Evolutionary conservation across 2,329 filamentous ascomycete genomes (phyloP).

Genomic region (Magnaporthiopsis rhizophila): DNA sequence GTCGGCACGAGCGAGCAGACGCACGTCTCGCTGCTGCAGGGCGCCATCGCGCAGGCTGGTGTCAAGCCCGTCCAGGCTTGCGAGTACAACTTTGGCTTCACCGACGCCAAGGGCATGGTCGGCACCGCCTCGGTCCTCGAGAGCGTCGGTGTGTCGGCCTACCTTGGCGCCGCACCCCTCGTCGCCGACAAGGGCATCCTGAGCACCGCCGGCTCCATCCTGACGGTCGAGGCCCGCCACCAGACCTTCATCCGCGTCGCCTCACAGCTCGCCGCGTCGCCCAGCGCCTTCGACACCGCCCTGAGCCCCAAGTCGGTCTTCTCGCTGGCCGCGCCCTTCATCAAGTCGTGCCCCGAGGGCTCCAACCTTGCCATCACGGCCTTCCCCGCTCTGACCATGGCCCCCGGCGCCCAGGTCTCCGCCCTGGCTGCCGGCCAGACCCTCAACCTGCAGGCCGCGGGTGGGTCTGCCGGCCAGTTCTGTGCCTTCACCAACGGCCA

Average conservation of each 20-base stretch:
- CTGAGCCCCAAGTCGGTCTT: slow-evolving; percentile 63
- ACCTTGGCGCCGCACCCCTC: slow-evolving; percentile 62
- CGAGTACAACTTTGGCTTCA: slow-evolving; percentile 65
- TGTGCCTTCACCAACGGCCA: slow-evolving; percentile 62
- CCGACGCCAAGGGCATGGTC: slow-evolving; percentile 58
- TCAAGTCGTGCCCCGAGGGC: slow-evolving; percentile 58
- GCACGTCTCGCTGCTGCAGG: slow-evolving; percentile 53
- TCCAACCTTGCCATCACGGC: slow-evolving; percentile 55
- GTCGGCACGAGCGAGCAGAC: slow-evolving; percentile 56
- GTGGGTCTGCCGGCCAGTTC: slow-evolving; percentile 42
- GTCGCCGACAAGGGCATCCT: slow-evolving; percentile 53
- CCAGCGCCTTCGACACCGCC: slow-evolving; percentile 62
- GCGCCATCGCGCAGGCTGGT: slow-evolving; percentile 53
- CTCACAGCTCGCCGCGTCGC: slow-evolving; percentile 49
- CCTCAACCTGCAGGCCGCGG: slow-evolving; percentile 42
- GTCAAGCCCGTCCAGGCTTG: slow-evolving; percentile 60
- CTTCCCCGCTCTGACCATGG: slow-evolving; percentile 52
- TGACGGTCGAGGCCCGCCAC: slow-evolving; percentile 66
- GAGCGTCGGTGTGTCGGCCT: slow-evolving; percentile 65
- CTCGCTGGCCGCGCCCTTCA: slow-evolving; percentile 66
- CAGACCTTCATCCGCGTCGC: slow-evolving; percentile 63
- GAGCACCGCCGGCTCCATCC: slow-evolving; percentile 59
- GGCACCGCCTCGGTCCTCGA: slow-evolving; percentile 63
- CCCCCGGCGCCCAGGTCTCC: slow-evolving; percentile 32
- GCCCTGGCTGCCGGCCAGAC: slow-evolving; percentile 29